A percentile compares a stretch with the other conserved stretches of the same genome.
phyloP scores from a whole-genome alignment of 129 eudicot species.

The Flaveria ramosissima region DNA sequence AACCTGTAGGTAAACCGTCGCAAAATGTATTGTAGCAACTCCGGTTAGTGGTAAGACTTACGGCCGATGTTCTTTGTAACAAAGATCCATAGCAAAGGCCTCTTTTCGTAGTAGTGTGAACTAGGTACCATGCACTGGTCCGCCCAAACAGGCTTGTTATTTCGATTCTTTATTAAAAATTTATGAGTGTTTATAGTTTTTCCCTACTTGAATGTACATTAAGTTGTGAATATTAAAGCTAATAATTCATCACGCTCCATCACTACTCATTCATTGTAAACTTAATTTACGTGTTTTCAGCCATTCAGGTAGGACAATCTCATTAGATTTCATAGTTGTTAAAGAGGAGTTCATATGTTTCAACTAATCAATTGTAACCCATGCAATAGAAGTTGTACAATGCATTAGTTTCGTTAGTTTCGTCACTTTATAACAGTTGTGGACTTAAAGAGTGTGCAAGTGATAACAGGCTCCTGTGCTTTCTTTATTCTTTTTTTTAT shows the following conservation, averaged over 20 bases:
- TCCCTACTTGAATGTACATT: too few relatives aligned
- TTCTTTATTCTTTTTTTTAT: background rate
- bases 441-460: conserved; percentile 3
- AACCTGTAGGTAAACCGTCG: too few relatives aligned
- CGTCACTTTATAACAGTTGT: background rate
- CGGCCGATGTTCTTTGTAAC: too few relatives aligned
- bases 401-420: background rate
- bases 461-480: background rate
- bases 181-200: background rate
- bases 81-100: too few relatives aligned
- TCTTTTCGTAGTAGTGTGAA: too few relatives aligned
- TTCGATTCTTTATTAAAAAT: background rate
- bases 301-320: background rate
- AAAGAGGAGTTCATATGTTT: background rate
- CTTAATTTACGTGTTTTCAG: background rate
- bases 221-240: background rate
- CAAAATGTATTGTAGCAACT: too few relatives aligned
- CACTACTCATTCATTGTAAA: background rate
- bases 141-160: too few relatives aligned
- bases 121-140: too few relatives aligned
- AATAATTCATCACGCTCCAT: background rate
- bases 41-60: too few relatives aligned
- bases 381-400: background rate
- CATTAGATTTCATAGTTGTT: conserved; percentile 1
- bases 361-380: background rate